These are phyloP conservation scores for Hanseniaspora hatyaiensis DNA, from an alignment of 805 yeast genomes.

Conservation along the genomic window DNA sequence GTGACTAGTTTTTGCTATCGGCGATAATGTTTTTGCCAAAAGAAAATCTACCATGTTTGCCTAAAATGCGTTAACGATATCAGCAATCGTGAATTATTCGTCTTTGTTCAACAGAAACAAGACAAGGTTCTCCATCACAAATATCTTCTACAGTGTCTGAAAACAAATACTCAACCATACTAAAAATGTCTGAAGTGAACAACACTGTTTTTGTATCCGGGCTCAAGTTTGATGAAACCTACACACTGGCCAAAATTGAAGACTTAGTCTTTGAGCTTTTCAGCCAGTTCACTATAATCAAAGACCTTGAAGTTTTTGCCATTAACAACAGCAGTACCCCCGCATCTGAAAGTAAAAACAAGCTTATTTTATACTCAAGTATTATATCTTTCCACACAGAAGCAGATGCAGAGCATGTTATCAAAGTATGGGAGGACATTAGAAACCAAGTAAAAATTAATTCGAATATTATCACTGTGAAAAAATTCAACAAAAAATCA, in stretches of 20 bases:
- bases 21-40: too few relatives aligned
- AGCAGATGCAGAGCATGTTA: constrained; percentile 60
- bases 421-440: constrained; percentile 45
- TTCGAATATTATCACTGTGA: constrained; percentile 39
- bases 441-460: constrained; percentile 20
- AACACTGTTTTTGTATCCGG: constrained; percentile 25
- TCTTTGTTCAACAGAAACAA: too few relatives aligned
- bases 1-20: too few relatives aligned
- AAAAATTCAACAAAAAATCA: constrained; percentile 50
- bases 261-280: constrained; percentile 66
- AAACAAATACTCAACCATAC: background rate
- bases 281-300: constrained; percentile 73
- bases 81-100: too few relatives aligned
- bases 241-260: constrained; percentile 72
- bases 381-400: constrained; percentile 34
- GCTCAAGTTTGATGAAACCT: constrained; percentile 39
- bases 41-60: too few relatives aligned
- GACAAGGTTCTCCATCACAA: too few relatives aligned
- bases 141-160: background rate
- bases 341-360: too few relatives aligned
- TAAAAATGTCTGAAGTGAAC: background rate
- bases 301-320: constrained; percentile 53
- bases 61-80: too few relatives aligned
- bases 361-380: constrained; percentile 2
- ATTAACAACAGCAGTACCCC: constrained; percentile 63